Percentiles rank a stretch among this genome's conserved stretches.
Evolutionary conservation across 2,329 filamentous ascomycete genomes (phyloP).

Genomic region (Penicillium capsulatum): DNA sequence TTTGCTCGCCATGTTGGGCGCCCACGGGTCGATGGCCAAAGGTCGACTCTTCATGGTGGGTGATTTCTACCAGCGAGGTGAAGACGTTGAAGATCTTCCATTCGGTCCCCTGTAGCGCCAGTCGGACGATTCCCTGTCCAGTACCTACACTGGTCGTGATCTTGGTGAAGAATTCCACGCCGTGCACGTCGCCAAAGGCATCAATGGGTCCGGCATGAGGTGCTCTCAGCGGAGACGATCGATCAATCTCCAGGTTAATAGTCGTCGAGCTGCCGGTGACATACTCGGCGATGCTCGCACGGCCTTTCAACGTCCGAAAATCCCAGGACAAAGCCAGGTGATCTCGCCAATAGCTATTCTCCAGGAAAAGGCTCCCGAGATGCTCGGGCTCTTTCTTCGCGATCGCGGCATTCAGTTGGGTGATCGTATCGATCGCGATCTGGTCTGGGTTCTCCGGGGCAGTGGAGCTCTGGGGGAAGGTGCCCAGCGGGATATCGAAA

Average conservation of each 20-base stretch:
- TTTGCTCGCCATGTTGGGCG: slow-evolving; percentile 52
- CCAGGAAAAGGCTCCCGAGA: slow-evolving; percentile 45
- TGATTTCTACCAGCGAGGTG: slow-evolving; percentile 55
- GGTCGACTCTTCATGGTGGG: slow-evolving; percentile 50
- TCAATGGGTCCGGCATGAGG: slow-evolving; percentile 50
- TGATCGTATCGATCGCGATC: slow-evolving; percentile 37
- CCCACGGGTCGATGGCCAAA: slow-evolving; percentile 52
- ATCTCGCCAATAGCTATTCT: slow-evolving; percentile 56
- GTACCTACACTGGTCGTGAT: slow-evolving; percentile 52
- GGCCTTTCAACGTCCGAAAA: slow-evolving; percentile 51
- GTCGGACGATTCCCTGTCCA: slow-evolving; percentile 55
- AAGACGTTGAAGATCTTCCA: slow-evolving; percentile 65
- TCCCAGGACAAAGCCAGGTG: slow-evolving; percentile 56
- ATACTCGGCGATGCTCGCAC: slow-evolving; percentile 36
- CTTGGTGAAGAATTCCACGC: slow-evolving; percentile 55
- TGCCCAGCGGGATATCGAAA: slow-evolving; percentile 47
- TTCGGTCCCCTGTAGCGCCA: slow-evolving; percentile 41
- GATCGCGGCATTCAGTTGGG: slow-evolving; percentile 40
- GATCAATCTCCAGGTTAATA: slow-evolving; percentile 46
- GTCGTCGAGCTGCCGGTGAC: slow-evolving; percentile 42
- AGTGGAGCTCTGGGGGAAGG: slow-evolving; percentile 39
- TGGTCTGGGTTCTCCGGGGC: slow-evolving; percentile 34
- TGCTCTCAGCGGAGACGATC: slow-evolving; percentile 42
- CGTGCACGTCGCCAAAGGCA: slow-evolving; percentile 45
- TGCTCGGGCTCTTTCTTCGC: slow-evolving; percentile 31